Percentiles rank a stretch among this genome's conserved stretches.
Evolutionary conservation across 257 asterid species (phyloP).

Genomic region (Primulina huaijiensis): DNA sequence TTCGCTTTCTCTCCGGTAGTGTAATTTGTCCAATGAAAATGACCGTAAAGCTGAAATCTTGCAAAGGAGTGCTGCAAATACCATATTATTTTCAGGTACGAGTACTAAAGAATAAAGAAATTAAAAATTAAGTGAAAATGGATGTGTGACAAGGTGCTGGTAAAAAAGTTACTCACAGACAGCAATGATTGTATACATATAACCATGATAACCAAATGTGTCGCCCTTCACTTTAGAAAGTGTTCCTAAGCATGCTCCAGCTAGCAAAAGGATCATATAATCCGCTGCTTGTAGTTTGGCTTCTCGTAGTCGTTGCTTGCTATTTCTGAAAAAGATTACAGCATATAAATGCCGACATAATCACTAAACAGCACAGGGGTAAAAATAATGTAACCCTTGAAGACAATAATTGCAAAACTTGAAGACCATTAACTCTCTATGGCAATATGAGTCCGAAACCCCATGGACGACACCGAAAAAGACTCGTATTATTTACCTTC

Average conservation of each 20-base stretch:
- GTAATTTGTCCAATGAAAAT: slow-evolving; percentile 74
- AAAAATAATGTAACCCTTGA: background rate
- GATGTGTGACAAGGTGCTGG: background rate
- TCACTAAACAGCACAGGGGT: background rate
- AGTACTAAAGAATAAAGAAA: background rate
- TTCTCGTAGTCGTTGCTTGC: slow-evolving; percentile 90
- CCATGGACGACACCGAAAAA: background rate
- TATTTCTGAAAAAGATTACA: slow-evolving; percentile 48
- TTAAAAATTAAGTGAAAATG: slow-evolving; percentile 11
- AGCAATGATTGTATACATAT: slow-evolving; percentile 88
- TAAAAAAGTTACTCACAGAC: slow-evolving; percentile 63
- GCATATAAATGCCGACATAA: slow-evolving; percentile 16
- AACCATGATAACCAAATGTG: slow-evolving; percentile 79
- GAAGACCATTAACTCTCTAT: too few species aligned
- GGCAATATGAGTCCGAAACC: background rate
- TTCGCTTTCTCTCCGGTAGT: slow-evolving; percentile 69
- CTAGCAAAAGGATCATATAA: slow-evolving; percentile 83
- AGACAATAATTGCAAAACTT: background rate
- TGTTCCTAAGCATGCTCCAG: slow-evolving; percentile 95
- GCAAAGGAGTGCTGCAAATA: slow-evolving; percentile 77
- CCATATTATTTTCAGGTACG: slow-evolving; percentile 15
- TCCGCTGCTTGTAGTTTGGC: slow-evolving; percentile 90
- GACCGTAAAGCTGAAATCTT: slow-evolving; percentile 91
- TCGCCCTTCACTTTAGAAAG: slow-evolving; percentile 84
- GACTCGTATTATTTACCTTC: slow-evolving; percentile 57